Evolutionary conservation across 2,329 filamentous ascomycete genomes (phyloP).

Genomic region (Paecilomyces variotii): DNA sequence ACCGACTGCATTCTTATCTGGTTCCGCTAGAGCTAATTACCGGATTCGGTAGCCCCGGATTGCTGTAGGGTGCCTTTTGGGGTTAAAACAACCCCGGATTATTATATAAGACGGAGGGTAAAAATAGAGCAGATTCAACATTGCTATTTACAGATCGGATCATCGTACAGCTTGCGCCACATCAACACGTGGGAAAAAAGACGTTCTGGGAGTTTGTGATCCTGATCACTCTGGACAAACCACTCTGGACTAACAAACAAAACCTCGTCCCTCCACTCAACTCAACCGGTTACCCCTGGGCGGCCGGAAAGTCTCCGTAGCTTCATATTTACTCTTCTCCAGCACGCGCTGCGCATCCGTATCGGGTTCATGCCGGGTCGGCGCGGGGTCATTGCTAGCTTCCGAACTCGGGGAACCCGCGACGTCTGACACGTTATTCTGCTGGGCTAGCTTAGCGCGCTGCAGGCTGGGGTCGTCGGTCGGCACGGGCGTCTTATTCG

Average conservation of each 20-base stretch:
- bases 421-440: conserved; percentile 31
- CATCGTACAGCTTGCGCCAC: background rate
- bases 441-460: conserved; percentile 24
- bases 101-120: no score
- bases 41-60: background rate
- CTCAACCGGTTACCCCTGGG: conserved; percentile 80
- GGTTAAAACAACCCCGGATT: background rate
- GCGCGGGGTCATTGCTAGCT: conserved; percentile 70
- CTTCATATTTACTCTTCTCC: conserved; percentile 89
- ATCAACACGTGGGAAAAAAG: background rate
- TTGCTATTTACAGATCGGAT: background rate
- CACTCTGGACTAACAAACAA: background rate
- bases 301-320: conserved; percentile 63
- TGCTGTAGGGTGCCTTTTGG: background rate
- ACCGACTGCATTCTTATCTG: background rate
- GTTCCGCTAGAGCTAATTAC: background rate
- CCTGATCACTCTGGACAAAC: background rate
- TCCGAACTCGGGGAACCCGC: conserved; percentile 64
- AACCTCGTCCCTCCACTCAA: conserved; percentile 28
- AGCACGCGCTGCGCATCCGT: conserved; percentile 57
- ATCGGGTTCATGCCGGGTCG: conserved; percentile 70
- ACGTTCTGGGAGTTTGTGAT: no score
- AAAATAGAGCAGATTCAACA: background rate
- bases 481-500: conserved; percentile 9
- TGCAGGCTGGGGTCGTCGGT: conserved; percentile 23